Evolutionary conservation across 352 stramenopile genomes (phyloP).

Genomic region (Phytophthora colocasiae): DNA sequence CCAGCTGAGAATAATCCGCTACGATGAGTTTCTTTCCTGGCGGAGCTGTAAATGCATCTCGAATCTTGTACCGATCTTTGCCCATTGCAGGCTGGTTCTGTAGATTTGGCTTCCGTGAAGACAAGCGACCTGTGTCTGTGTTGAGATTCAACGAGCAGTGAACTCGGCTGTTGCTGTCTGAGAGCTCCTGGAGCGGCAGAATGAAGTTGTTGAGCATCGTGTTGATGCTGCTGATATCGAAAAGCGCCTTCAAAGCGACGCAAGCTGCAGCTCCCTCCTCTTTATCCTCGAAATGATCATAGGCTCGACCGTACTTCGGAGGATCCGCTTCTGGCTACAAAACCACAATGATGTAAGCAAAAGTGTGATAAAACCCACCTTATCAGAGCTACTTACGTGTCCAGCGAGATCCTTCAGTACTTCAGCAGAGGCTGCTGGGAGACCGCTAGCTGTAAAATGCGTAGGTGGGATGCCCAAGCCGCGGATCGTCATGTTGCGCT

Average conservation of each 20-base stretch:
- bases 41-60: slow-evolving; percentile 92
- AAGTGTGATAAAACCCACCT: neutral
- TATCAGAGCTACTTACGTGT: slow-evolving; percentile 43
- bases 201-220: slow-evolving; percentile 99
- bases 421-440: slow-evolving; percentile 94
- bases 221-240: slow-evolving; percentile 97
- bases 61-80: slow-evolving; percentile 91
- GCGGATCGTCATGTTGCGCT: slow-evolving; percentile 79
- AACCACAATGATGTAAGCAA: slow-evolving; percentile 19
- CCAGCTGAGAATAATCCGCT: slow-evolving; percentile 99
- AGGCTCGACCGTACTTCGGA: slow-evolving; percentile 83
- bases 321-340: slow-evolving; percentile 78
- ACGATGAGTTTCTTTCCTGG: slow-evolving; percentile 98
- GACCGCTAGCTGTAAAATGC: slow-evolving; percentile 93
- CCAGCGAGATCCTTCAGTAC: slow-evolving; percentile 95
- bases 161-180: slow-evolving; percentile 94
- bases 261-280: slow-evolving; percentile 94
- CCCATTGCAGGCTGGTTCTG: slow-evolving; percentile 97
- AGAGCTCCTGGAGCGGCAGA: slow-evolving; percentile 91
- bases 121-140: slow-evolving; percentile 98
- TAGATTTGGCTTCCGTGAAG: slow-evolving; percentile 97
- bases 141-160: slow-evolving; percentile 99
- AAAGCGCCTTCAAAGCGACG: slow-evolving; percentile 94
- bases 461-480: slow-evolving; percentile 93
- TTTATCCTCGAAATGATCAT: slow-evolving; percentile 94